Conservation (phyloP, 1,139 yeast species). For the Saccharomyces hybrid region DNA sequence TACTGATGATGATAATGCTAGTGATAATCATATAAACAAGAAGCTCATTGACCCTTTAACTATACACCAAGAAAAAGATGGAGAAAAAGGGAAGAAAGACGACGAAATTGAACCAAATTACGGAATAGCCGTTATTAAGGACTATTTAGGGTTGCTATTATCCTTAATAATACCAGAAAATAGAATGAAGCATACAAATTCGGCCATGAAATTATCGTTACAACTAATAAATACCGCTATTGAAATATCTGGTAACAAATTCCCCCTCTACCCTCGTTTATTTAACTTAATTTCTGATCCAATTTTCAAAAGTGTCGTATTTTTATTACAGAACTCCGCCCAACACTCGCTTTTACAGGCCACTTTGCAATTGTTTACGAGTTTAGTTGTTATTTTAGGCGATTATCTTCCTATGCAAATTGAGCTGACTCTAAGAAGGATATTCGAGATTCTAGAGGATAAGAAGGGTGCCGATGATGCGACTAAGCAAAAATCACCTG, state of each 20-base stretch:
- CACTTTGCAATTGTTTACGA: conserved; percentile 64
- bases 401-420: conserved; percentile 55
- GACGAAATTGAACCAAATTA: conserved; percentile 20
- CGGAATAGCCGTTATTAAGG: conserved; percentile 33
- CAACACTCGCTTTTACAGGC: conserved; percentile 59
- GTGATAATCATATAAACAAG: not conserved
- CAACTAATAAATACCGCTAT: conserved; percentile 67
- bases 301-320: conserved; percentile 72
- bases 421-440: conserved; percentile 53
- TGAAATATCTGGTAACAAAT: conserved; percentile 66
- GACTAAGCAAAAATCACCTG: conserved; percentile 32
- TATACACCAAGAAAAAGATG: not conserved
- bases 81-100: not conserved
- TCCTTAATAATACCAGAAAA: conserved; percentile 77
- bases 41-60: not conserved
- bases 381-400: conserved; percentile 53
- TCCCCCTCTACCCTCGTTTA: conserved; percentile 58
- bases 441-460: conserved; percentile 48
- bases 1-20: not conserved
- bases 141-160: conserved; percentile 55
- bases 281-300: conserved; percentile 65
- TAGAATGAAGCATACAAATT: conserved; percentile 76
- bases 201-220: conserved; percentile 75
- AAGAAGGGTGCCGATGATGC: conserved; percentile 10
- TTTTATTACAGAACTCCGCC: conserved; percentile 63